Evolutionary conservation across 257 asterid species (phyloP).

Genomic region (Eustoma russellianum): DNA sequence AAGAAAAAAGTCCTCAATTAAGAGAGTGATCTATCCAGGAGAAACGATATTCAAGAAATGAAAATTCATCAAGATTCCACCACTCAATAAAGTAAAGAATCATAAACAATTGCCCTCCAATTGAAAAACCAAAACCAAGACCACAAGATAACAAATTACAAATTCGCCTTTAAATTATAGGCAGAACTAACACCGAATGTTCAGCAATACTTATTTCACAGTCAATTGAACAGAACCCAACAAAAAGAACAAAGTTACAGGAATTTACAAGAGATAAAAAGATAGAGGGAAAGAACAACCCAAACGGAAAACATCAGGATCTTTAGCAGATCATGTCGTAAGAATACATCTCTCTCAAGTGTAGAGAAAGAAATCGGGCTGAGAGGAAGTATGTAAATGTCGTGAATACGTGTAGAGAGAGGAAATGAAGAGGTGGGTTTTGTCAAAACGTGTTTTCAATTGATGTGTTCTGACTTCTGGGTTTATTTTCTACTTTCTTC

Average conservation of each 20-base stretch:
- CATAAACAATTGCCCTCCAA: neutral
- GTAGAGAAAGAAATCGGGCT: slow-evolving; percentile 6
- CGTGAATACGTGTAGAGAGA: neutral
- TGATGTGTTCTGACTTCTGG: no score
- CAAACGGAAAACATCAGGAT: slow-evolving; percentile 15
- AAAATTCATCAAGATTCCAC: slow-evolving; percentile 15
- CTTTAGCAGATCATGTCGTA: slow-evolving; percentile 23
- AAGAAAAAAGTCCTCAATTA: neutral
- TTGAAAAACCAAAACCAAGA: slow-evolving; percentile 21
- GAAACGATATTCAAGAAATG: slow-evolving; percentile 7
- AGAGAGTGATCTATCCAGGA: slow-evolving; percentile 5
- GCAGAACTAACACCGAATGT: slow-evolving; percentile 17
- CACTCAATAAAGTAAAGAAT: slow-evolving; percentile 4
- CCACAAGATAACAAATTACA: slow-evolving; percentile 18
- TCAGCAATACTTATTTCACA: slow-evolving; percentile 31
- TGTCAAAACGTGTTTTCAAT: no score
- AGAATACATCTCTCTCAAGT: slow-evolving; percentile 11
- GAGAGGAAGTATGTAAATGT: no score
- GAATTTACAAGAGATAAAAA: slow-evolving; percentile 18
- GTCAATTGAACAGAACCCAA: slow-evolving; percentile 9
- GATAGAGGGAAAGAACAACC: neutral
- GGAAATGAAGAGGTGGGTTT: no score
- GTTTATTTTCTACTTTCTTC: no score
- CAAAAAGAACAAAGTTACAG: slow-evolving; percentile 20
- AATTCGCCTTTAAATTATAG: slow-evolving; percentile 21